Evolutionary conservation across 305 asterid species (phyloP).

Genomic region (Fraxinus sp.): DNA sequence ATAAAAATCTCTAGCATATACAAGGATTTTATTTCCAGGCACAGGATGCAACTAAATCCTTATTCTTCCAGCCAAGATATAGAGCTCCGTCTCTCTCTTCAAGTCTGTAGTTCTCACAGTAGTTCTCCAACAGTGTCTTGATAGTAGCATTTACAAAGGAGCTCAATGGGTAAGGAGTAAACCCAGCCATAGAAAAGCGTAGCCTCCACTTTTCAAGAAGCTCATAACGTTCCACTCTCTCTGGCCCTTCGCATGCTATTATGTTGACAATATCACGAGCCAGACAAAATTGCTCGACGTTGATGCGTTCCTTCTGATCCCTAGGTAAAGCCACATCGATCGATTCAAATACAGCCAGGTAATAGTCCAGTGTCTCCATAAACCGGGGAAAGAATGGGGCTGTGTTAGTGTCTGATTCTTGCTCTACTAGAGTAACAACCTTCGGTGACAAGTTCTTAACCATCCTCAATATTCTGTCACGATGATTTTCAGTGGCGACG

Average conservation of each 20-base stretch:
- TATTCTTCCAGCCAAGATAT: conserved; percentile 54
- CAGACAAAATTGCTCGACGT: conserved; percentile 50
- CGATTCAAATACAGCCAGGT: conserved; percentile 47
- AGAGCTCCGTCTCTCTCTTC: conserved; percentile 43
- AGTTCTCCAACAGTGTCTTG: conserved; percentile 38
- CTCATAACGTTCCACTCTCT: conserved; percentile 55
- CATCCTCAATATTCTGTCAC: conserved; percentile 48
- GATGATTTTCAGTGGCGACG: conserved; percentile 41
- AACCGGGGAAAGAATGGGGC: conserved; percentile 44
- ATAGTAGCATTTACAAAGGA: conserved; percentile 38
- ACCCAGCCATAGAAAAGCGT: conserved; percentile 46
- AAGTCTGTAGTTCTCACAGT: conserved; percentile 36
- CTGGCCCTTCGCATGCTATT: conserved; percentile 50
- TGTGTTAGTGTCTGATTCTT: conserved; percentile 51
- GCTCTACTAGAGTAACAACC: conserved; percentile 54
- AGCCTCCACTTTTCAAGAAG: conserved; percentile 48
- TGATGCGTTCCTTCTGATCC: conserved; percentile 46
- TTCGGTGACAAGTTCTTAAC: conserved; percentile 46
- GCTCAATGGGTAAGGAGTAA: conserved; percentile 43
- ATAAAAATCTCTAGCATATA: neutral
- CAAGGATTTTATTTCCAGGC: conserved; percentile 38
- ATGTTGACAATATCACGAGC: conserved; percentile 56
- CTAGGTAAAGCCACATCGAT: conserved; percentile 46
- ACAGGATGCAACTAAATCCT: conserved; percentile 42
- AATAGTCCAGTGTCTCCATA: conserved; percentile 40